Base-by-base conservation (phyloP, 805 yeast genomes). In the Wickerhamiella australiensis region DNA sequence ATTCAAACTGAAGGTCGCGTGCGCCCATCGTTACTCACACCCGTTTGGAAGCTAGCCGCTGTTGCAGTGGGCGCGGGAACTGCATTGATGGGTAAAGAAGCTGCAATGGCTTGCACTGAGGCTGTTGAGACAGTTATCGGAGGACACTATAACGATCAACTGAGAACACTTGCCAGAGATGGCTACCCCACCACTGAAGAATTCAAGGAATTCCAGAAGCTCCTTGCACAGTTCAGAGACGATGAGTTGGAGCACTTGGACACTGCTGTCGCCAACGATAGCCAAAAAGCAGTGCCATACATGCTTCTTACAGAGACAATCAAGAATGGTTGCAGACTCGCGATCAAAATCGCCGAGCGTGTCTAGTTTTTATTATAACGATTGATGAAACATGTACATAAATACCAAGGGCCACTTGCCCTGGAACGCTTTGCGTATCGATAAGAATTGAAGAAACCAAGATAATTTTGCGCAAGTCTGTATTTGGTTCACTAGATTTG, bases 81-180 rank as follows among this genome's bases (percentile, higher is more conserved):
- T 0, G 96, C 95, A 0, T 58, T 83, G 49, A 66, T 87, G 54
- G 82, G 96, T 15, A 85, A 86, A 60, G 96, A 90, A 62, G 96
- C 95, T 2, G 97, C 98, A 2, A 92, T 92, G 98, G 97, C 98
- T 1, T 92, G 98, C 64, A 92, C 98, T 0, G 97, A 88, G 53
- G 97, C 97, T 0, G 97, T 92, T 1, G 98, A 92, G 65, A 92
- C 98, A 0, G 97, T 92, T 5, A 92, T 92, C 63, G 98, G 98
- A 1, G 84, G 85, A 1, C 98, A 92, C 63, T 92, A 92, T 66
- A 92, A 92, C 62, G 80, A 79, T 53, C 98, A 92, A 64, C 69
- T 92, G 56, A 72, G 98, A 48, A 77, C 79, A 37, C 69, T 92
- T 50, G 74, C 76, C 65, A n/a, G 41, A 9, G 80, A 78, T 55